Evolutionary conservation across 2,329 filamentous ascomycete species (phyloP).

Genomic region (Harringtonia lauricola): DNA sequence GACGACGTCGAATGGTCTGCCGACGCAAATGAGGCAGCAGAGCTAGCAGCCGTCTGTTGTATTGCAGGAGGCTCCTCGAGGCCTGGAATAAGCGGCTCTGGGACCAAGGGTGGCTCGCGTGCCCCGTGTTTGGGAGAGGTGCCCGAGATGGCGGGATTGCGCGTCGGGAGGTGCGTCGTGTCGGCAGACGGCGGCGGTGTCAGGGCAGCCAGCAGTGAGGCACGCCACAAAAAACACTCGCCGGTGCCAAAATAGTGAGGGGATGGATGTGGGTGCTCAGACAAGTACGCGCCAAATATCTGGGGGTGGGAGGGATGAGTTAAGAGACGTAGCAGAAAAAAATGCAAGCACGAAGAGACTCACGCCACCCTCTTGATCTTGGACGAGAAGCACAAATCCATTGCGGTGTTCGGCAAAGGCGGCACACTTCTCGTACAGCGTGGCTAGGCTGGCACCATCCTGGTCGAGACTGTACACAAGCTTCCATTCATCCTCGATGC

Average conservation of each 20-base stretch:
- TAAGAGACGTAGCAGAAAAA: not conserved
- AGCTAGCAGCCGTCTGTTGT: slow-evolving; percentile 12
- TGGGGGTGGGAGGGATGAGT: slow-evolving; percentile 22
- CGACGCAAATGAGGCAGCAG: not conserved
- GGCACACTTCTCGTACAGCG: slow-evolving; percentile 72
- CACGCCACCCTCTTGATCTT: slow-evolving; percentile 64
- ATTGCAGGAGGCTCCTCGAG: not conserved
- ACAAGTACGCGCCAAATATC: slow-evolving; percentile 90
- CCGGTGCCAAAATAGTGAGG: slow-evolving; percentile 90
- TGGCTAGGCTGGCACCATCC: slow-evolving; percentile 77
- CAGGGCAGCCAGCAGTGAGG: slow-evolving; percentile 53
- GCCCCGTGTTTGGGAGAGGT: slow-evolving; percentile 9
- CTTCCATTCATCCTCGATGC: slow-evolving; percentile 79
- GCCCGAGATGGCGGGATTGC: slow-evolving; percentile 29
- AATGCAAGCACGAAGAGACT: not conserved
- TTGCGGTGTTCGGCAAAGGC: slow-evolving; percentile 57
- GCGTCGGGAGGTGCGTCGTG: slow-evolving; percentile 31
- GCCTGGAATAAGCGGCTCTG: slow-evolving; percentile 10
- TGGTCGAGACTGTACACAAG: slow-evolving; percentile 84
- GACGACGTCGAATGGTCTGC: not conserved
- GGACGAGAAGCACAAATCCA: slow-evolving; percentile 82
- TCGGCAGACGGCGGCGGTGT: slow-evolving; percentile 57
- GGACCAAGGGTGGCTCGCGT: not conserved
- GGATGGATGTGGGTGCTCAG: slow-evolving; percentile 71
- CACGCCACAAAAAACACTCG: slow-evolving; percentile 88